Percentiles rank a stretch among this genome's conserved stretches.
Conservation (phyloP, 2,329 filamentous ascomycete genomes). For the Calonectria pteridis region DNA sequence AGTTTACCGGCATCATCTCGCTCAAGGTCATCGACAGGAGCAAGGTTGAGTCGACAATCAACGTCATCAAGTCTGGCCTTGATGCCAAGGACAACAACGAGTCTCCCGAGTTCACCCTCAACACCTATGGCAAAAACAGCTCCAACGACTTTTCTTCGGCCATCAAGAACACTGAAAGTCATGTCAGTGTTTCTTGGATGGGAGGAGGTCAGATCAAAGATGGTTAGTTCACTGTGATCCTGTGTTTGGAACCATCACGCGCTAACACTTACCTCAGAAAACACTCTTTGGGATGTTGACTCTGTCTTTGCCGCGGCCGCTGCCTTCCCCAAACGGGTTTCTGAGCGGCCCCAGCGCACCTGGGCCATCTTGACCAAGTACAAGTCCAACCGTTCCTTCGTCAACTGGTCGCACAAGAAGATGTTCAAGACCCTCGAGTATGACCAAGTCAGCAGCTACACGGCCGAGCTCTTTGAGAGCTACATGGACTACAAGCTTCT, state of each 20-base stretch:
- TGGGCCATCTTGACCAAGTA: slow-evolving; percentile 32
- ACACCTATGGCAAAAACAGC: not conserved
- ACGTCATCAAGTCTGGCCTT: not conserved
- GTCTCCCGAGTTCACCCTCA: not conserved
- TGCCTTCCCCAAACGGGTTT: not conserved
- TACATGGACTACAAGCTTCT: slow-evolving; percentile 33
- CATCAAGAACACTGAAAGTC: slow-evolving; percentile 15
- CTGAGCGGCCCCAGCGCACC: not conserved
- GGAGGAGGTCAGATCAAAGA: slow-evolving; percentile 15
- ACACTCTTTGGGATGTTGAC: not conserved
- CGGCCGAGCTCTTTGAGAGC: slow-evolving; percentile 16
- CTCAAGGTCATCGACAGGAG: slow-evolving; percentile 5
- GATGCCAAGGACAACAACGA: not conserved
- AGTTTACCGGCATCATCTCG: slow-evolving; percentile 4
- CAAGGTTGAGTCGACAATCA: not conserved
- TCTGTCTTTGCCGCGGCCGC: not conserved
- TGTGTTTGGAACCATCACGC: not conserved
- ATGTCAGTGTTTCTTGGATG: slow-evolving; percentile 13
- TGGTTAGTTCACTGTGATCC: not conserved
- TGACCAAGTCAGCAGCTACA: not conserved
- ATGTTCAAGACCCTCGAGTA: slow-evolving; percentile 6
- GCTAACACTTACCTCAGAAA: not conserved
- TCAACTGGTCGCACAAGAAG: not conserved
- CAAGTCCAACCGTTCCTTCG: not conserved
- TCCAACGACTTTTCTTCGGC: not conserved